Base-by-base conservation (phyloP, 2,329 filamentous ascomycete genomes). In the Fusarium denticulatum region DNA sequence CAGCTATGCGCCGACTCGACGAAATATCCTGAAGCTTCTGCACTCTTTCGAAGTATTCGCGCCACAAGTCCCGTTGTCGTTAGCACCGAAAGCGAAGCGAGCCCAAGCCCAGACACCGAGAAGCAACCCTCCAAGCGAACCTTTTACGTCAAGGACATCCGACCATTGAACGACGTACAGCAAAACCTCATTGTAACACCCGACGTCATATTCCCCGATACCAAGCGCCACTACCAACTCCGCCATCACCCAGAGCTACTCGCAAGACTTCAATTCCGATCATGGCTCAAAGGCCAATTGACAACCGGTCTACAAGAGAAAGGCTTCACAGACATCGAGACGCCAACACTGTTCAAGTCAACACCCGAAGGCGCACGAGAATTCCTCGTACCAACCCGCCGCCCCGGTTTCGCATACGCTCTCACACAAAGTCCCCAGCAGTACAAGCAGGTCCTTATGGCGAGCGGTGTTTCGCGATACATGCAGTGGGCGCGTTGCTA, bases 391-490 rank as follows among this genome's bases (percentile, higher is more conserved):
- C 96, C 96, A 0, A 97, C 95, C 2, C 88, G 96, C 34, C 89
- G 88, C 40, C 87, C 87, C 4, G 94, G 94, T 0, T 85, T 91
- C 68, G 95, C 94, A 7, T 99, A 98, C 81, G 96, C 96, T 14
- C 85, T 99, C 26, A 95, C 95, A 0, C 97, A 99, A 81, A 98
- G 96, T 74, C 96, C 96, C 1, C 96, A 99, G 81, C 96, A 99
- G 81, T 99, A 98, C 81, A 99, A 99, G 84, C 96, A 99, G 84
- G 94, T 98, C 5, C 88, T 99, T 46, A 98, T 99, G 95, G 94
- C 95, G 1, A 93, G 93, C 69, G 96, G 96, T 0, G 88, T 98
- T 16, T 84, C 87, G 2, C 90, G 88, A 45, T 99, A 99, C 81
- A 97, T 92, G 82, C 96, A 99, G 78, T 94, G 98, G 83, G 97